Evolutionary conservation across 78 protist genomes (phyloP).

Genomic region (Dictyostelium purpureum): DNA sequence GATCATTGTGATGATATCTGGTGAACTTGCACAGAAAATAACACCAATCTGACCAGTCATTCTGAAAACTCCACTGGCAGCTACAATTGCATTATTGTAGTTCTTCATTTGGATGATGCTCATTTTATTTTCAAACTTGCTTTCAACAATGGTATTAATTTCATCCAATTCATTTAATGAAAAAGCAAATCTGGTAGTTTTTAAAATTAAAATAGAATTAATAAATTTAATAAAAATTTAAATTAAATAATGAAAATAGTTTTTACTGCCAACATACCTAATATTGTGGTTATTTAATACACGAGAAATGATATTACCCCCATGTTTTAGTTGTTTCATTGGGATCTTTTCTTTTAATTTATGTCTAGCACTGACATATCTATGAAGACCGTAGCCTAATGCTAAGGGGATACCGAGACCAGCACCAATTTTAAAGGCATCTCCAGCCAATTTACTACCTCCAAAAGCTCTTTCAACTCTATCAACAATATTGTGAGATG

Average conservation of each 20-base stretch:
- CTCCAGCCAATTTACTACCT: neutral
- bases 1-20: slow-evolving; percentile 2
- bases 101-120: slow-evolving; percentile 17
- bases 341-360: slow-evolving; percentile 42
- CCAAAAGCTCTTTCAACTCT: slow-evolving; percentile 16
- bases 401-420: neutral
- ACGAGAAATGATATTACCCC: slow-evolving; percentile 18
- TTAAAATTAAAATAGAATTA: neutral
- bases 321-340: slow-evolving; percentile 2
- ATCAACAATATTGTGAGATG: neutral
- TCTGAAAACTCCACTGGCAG: slow-evolving; percentile 31
- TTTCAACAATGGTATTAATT: neutral
- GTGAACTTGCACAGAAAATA: neutral
- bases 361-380: neutral
- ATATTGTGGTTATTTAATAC: slow-evolving; percentile 12
- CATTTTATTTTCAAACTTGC: neutral
- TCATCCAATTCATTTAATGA: slow-evolving; percentile 21
- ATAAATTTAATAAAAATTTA: neutral
- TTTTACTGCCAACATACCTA: neutral
- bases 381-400: neutral
- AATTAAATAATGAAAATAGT: neutral
- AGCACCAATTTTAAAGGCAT: neutral
- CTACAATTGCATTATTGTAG: slow-evolving; percentile 24
- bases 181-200: neutral
- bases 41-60: slow-evolving; percentile 25